phyloP scores from a whole-genome alignment of 2,329 filamentous ascomycete species.

The Raffaelea albimanens region DNA sequence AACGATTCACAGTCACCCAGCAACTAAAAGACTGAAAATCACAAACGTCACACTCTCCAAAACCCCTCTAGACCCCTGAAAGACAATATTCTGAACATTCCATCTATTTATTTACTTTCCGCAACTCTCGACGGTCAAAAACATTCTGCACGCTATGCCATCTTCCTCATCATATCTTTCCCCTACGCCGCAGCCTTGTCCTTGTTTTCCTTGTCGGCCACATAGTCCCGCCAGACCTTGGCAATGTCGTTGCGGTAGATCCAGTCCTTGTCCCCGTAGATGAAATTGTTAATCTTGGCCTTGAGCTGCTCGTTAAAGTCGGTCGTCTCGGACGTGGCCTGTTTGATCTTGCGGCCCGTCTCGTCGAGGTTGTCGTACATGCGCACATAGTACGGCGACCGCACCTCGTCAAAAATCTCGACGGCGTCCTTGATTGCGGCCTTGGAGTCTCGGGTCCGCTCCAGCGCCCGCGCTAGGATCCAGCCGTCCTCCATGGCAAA shows the following conservation, averaged over 20 bases:
- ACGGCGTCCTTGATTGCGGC: background rate
- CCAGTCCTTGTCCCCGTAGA: conserved; percentile 2
- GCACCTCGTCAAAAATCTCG: background rate
- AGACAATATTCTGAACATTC: no score
- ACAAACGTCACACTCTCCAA: no score
- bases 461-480: conserved; percentile 1
- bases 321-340: background rate
- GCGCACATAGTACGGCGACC: background rate
- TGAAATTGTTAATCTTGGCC: background rate
- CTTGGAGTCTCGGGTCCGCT: background rate
- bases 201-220: background rate
- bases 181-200: background rate
- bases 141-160: no score
- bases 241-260: conserved; percentile 2
- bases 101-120: no score
- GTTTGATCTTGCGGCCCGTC: background rate
- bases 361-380: conserved; percentile 1
- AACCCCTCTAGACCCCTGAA: no score
- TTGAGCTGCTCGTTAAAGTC: background rate
- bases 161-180: no score
- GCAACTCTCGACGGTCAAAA: no score
- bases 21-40: no score
- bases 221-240: background rate
- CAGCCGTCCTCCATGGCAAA: conserved; percentile 3
- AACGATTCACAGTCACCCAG: no score